Evolutionary conservation across 208 protist species (phyloP).

Genomic region (Crithidia thermophila): DNA sequence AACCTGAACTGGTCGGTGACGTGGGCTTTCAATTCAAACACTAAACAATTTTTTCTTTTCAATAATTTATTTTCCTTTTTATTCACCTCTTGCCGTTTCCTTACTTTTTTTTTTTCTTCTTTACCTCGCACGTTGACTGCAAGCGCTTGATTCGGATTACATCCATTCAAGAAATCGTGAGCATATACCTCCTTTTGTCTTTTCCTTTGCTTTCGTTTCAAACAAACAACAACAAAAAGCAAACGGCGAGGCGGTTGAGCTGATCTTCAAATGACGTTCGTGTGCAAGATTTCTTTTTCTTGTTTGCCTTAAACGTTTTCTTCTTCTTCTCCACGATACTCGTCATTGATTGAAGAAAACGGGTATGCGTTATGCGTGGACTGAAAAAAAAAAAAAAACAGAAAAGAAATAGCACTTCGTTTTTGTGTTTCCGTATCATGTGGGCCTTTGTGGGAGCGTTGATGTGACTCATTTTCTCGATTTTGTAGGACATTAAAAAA

Average conservation of each 20-base stretch:
- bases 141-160: constrained; percentile 5
- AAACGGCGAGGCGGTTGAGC: background rate
- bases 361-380: too few species aligned
- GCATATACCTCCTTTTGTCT: constrained; percentile 4
- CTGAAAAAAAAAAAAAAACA: too few species aligned
- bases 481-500: too few species aligned
- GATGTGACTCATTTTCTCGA: too few species aligned
- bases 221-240: background rate
- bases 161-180: constrained; percentile 1
- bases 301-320: background rate
- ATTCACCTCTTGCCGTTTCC: background rate
- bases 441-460: too few species aligned
- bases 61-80: background rate
- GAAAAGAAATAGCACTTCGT: too few species aligned
- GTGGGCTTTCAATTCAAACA: too few species aligned
- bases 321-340: background rate
- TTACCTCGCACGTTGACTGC: background rate
- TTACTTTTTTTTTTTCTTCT: constrained; percentile 14
- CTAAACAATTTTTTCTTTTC: background rate
- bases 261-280: background rate
- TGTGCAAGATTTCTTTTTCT: background rate
- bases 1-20: too few species aligned
- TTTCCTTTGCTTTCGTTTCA: background rate
- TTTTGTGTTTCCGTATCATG: too few species aligned
- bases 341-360: too few species aligned